Evolutionary conservation across 306 rosid genomes (phyloP).

Genomic region (Cercis canadensis): DNA sequence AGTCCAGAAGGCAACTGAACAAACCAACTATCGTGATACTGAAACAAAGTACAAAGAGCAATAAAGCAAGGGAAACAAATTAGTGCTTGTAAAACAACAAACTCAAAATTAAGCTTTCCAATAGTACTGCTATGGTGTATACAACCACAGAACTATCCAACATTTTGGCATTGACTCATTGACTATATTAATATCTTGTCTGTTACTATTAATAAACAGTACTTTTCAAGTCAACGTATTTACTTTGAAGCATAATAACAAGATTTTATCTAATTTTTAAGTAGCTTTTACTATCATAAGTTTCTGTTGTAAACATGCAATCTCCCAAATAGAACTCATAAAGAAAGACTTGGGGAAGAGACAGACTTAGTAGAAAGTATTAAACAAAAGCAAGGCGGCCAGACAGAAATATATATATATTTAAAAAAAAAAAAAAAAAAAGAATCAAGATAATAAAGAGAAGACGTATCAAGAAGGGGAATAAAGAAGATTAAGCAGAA

Average conservation of each 20-base stretch:
- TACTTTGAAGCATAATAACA: neutral
- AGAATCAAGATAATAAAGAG: neutral
- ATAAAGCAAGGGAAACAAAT: conserved; percentile 18
- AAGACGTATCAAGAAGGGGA: neutral
- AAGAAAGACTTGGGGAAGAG: neutral
- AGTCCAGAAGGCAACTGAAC: neutral
- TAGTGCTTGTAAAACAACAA: conserved; percentile 15
- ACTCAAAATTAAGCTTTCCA: neutral
- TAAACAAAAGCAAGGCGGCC: neutral
- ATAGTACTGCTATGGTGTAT: neutral
- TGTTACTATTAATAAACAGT: conserved; percentile 10
- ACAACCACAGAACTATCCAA: neutral
- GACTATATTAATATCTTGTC: conserved; percentile 17
- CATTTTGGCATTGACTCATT: neutral
- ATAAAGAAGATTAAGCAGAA: conserved; percentile 9
- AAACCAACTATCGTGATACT: conserved; percentile 3
- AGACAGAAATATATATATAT: too few relatives aligned
- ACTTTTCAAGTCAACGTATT: neutral
- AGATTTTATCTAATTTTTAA: conserved; percentile 9
- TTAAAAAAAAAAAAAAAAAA: too few relatives aligned
- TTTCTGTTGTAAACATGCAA: neutral
- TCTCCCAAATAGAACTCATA: neutral
- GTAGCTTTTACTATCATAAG: conserved; percentile 12
- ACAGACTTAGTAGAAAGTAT: neutral
- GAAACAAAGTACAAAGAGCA: conserved; percentile 28